These are phyloP conservation scores for Saturnispora dispora DNA, from an alignment of 805 yeast genomes.

Conservation along the genomic window DNA sequence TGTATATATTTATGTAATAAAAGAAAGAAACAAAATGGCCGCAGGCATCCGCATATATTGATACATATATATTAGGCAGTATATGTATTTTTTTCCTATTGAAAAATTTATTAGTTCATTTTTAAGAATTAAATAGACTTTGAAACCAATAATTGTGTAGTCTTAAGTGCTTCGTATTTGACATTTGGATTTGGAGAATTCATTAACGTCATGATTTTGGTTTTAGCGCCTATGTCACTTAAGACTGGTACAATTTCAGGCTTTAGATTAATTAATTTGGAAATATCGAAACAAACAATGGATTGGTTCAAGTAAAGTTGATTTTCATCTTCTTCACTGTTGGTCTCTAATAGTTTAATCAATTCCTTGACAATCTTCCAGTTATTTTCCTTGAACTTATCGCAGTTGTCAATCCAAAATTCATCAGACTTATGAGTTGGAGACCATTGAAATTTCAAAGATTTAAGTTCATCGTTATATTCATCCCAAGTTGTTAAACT, in stretches of 20 bases:
- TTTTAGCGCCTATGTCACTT: slow-evolving; percentile 53
- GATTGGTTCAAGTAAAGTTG: slow-evolving; percentile 35
- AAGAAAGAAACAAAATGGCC: not conserved
- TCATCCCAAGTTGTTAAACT: slow-evolving; percentile 88
- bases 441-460: slow-evolving; percentile 73
- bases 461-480: slow-evolving; percentile 73
- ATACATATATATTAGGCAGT: not conserved
- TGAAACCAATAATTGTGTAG: slow-evolving; percentile 90
- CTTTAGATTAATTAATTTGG: slow-evolving; percentile 48
- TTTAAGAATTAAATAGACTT: slow-evolving; percentile 43
- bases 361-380: slow-evolving; percentile 65
- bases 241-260: slow-evolving; percentile 54
- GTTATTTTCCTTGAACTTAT: slow-evolving; percentile 64
- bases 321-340: slow-evolving; percentile 1
- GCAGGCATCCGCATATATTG: not conserved
- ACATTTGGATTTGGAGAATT: slow-evolving; percentile 75
- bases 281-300: slow-evolving; percentile 60
- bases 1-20: not conserved
- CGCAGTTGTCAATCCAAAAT: slow-evolving; percentile 82
- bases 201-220: slow-evolving; percentile 77
- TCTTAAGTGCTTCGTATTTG: slow-evolving; percentile 88
- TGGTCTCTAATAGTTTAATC: slow-evolving; percentile 37
- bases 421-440: slow-evolving; percentile 86
- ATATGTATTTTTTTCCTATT: not conserved
- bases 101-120: not conserved